A percentile compares a stretch with the other conserved stretches of the same genome.
phyloP scores from a whole-genome alignment of 2,329 filamentous ascomycete species.

The Rutstroemia sp. region DNA sequence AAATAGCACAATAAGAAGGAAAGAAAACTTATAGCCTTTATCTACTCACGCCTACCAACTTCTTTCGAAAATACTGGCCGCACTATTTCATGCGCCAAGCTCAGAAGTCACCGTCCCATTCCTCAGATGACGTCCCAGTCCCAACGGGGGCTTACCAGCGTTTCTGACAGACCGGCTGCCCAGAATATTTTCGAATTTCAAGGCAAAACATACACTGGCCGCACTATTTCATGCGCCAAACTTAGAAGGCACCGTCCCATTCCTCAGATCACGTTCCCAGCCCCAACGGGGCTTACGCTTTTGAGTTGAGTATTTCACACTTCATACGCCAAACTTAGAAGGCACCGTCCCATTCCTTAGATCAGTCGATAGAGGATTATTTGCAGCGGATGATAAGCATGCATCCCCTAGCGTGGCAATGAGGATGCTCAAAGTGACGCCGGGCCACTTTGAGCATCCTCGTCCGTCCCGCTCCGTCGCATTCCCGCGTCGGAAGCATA shows the following conservation, averaged over 20 bases:
- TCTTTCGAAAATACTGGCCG: not conserved
- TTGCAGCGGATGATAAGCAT: slow-evolving; percentile 55
- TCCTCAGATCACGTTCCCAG: too few relatives aligned
- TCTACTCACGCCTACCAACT: not conserved
- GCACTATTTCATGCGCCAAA: too few relatives aligned
- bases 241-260: too few relatives aligned
- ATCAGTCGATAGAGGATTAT: slow-evolving; percentile 56
- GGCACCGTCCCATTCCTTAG: slow-evolving; percentile 26
- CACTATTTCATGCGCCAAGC: slow-evolving; percentile 7
- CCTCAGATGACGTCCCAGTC: not conserved
- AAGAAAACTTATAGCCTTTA: not conserved
- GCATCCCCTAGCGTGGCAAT: slow-evolving; percentile 56
- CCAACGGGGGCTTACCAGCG: too few relatives aligned
- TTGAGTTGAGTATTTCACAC: too few relatives aligned
- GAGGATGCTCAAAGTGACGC: slow-evolving; percentile 48
- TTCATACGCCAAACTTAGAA: too few relatives aligned
- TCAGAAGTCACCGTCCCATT: slow-evolving; percentile 2
- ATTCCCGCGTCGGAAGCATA: slow-evolving; percentile 31
- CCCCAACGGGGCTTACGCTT: too few relatives aligned
- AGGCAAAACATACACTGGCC: too few relatives aligned
- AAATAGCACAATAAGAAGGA: not conserved
- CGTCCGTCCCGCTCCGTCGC: slow-evolving; percentile 21
- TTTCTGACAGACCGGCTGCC: too few relatives aligned
- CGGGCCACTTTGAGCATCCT: slow-evolving; percentile 40
- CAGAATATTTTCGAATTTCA: too few relatives aligned